phyloP scores from a whole-genome alignment of 83 land plant genomes.

The Picea abies region DNA sequence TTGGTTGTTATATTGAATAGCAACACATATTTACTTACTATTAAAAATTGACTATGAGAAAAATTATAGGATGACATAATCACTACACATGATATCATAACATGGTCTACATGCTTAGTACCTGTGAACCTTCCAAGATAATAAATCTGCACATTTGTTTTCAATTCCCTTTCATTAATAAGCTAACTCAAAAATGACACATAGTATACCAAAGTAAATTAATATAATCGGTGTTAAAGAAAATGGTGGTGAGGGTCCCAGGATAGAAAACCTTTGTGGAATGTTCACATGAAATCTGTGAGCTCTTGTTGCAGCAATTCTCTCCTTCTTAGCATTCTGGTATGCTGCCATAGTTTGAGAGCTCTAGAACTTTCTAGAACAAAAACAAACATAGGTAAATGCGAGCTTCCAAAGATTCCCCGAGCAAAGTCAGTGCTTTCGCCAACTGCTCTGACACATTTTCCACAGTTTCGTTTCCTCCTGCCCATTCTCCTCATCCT shows the following conservation, averaged over 20 bases:
- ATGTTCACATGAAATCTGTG: conserved; percentile 17
- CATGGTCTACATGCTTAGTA: too few species aligned
- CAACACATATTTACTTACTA: too few species aligned
- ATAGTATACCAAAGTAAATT: too few species aligned
- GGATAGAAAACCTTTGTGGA: conserved; percentile 11
- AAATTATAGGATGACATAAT: too few species aligned
- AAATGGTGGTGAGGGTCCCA: conserved; percentile 5
- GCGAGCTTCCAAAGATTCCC: conserved; percentile 13
- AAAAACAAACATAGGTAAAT: conserved; percentile 55
- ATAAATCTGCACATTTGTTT: too few species aligned
- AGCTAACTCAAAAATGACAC: too few species aligned
- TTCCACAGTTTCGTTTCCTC: not conserved
- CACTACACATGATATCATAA: too few species aligned
- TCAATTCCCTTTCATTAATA: too few species aligned
- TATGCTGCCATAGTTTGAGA: conserved; percentile 60
- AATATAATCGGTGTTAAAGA: not conserved
- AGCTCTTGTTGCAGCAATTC: conserved; percentile 36
- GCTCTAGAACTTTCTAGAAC: conserved; percentile 49
- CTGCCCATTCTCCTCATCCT: not conserved
- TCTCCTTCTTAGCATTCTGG: conserved; percentile 56
- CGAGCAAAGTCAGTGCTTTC: conserved; percentile 13
- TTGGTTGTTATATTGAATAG: too few species aligned
- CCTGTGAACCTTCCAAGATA: too few species aligned
- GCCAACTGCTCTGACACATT: not conserved
- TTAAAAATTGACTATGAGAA: too few species aligned